phyloP scores from a whole-genome alignment of 371 early-diverging fungal species.

The Apophysomyces ossiformis region DNA sequence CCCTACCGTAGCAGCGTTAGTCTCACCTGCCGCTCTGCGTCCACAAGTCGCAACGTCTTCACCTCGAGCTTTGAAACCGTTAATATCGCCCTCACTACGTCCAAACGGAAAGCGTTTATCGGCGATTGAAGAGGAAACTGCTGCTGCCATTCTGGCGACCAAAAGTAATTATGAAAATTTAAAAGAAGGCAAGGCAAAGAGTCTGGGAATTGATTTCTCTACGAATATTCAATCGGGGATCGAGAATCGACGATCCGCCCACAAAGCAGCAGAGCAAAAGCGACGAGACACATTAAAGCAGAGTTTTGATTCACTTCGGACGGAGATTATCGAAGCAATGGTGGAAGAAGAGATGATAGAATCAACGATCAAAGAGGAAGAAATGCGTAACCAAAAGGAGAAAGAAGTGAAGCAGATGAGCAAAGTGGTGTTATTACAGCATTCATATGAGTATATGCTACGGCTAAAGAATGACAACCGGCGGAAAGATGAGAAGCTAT shows the following conservation, averaged over 20 bases:
- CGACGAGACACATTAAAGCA: slow-evolving; percentile 88
- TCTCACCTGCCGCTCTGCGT: slow-evolving; percentile 44
- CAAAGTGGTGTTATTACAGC: slow-evolving; percentile 51
- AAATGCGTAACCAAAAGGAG: slow-evolving; percentile 28
- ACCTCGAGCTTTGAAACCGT: slow-evolving; percentile 48
- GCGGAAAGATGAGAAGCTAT: slow-evolving; percentile 45
- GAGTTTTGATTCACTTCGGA: slow-evolving; percentile 80
- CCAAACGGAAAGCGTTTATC: slow-evolving; percentile 45
- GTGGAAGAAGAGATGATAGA: slow-evolving; percentile 36
- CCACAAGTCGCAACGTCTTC: slow-evolving; percentile 32
- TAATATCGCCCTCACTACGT: slow-evolving; percentile 59
- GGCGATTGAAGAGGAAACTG: slow-evolving; percentile 53
- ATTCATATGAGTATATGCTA: slow-evolving; percentile 66
- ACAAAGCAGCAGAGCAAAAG: slow-evolving; percentile 94
- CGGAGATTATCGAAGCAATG: slow-evolving; percentile 68
- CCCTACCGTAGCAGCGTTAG: slow-evolving; percentile 31
- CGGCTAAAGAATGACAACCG: slow-evolving; percentile 50
- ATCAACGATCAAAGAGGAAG: slow-evolving; percentile 13
- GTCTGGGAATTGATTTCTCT: slow-evolving; percentile 73
- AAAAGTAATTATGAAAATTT: slow-evolving; percentile 89
- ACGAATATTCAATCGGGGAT: slow-evolving; percentile 74
- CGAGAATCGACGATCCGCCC: slow-evolving; percentile 77
- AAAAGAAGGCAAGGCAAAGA: slow-evolving; percentile 83
- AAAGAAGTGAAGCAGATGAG: slow-evolving; percentile 60
- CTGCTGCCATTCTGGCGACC: slow-evolving; percentile 60